Evolutionary conservation across 108 stramenopile species (phyloP).

Genomic region (Nannochloropsis granulata): DNA sequence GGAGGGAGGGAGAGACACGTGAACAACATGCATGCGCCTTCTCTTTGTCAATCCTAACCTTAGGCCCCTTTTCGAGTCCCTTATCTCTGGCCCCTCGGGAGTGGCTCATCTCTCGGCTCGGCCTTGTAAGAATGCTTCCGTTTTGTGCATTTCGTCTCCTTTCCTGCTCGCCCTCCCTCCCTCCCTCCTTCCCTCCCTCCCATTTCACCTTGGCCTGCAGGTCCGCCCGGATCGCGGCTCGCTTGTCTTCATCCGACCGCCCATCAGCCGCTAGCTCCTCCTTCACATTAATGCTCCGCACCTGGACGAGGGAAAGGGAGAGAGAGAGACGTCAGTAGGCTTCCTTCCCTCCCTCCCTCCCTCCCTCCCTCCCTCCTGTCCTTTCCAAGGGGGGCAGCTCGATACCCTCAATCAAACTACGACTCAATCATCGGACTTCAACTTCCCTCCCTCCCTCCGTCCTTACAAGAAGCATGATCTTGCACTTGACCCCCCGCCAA

Average conservation of each 20-base stretch:
- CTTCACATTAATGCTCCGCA: background rate
- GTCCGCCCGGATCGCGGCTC: background rate
- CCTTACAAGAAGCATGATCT: background rate
- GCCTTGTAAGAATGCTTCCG: no score
- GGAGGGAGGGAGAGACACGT: background rate
- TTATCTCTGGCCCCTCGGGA: no score
- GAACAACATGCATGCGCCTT: no score
- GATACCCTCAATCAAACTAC: no score
- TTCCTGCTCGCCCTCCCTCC: background rate
- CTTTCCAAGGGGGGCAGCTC: no score
- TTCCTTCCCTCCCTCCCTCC: background rate
- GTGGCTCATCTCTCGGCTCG: no score
- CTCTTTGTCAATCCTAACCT: no score
- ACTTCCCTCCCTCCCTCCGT: background rate
- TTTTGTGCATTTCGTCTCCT: no score
- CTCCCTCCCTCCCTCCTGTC: background rate
- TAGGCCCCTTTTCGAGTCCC: no score
- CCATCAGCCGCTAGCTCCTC: background rate
- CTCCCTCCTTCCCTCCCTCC: background rate
- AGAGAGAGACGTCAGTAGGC: background rate
- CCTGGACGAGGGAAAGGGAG: background rate
- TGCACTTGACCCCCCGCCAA: background rate
- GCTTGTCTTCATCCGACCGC: background rate
- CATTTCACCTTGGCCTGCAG: background rate
- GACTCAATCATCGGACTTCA: no score